phyloP scores from a whole-genome alignment of 345 rosid species.

The Lepidium sativum region DNA sequence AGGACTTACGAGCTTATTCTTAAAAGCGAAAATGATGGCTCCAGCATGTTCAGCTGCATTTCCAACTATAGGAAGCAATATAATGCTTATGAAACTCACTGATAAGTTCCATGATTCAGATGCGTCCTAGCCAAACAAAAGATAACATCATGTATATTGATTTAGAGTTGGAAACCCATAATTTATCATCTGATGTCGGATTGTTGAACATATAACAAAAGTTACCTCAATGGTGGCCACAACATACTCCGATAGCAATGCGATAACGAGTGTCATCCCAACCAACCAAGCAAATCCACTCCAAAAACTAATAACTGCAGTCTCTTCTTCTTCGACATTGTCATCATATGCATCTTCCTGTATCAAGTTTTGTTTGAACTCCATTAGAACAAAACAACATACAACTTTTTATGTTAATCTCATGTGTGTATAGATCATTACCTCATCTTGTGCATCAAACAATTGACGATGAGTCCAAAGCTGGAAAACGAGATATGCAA shows the following conservation, averaged over 20 bases:
- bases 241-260: conserved; percentile 84
- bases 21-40: conserved; percentile 75
- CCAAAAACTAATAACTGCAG: conserved; percentile 75
- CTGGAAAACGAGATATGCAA: conserved; percentile 80
- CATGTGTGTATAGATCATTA: background rate
- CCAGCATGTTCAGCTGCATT: conserved; percentile 98
- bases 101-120: conserved; percentile 86
- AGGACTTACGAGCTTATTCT: conserved; percentile 71
- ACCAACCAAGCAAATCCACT: conserved; percentile 78
- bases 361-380: background rate
- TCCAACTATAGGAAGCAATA: conserved; percentile 85
- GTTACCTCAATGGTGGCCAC: conserved; percentile 92
- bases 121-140: conserved; percentile 39
- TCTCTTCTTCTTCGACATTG: conserved; percentile 41
- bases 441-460: conserved; percentile 28
- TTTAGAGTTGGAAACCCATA: background rate
- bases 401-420: background rate
- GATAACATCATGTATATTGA: background rate
- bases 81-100: conserved; percentile 87
- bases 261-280: conserved; percentile 74
- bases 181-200: background rate
- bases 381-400: background rate
- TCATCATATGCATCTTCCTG: conserved; percentile 45
- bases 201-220: background rate
- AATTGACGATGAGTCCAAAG: conserved; percentile 61